A percentile compares a stretch with the other conserved stretches of the same genome.
Evolutionary conservation across 1,139 yeast genomes (phyloP).

Genomic region (Yarrowia galli): DNA sequence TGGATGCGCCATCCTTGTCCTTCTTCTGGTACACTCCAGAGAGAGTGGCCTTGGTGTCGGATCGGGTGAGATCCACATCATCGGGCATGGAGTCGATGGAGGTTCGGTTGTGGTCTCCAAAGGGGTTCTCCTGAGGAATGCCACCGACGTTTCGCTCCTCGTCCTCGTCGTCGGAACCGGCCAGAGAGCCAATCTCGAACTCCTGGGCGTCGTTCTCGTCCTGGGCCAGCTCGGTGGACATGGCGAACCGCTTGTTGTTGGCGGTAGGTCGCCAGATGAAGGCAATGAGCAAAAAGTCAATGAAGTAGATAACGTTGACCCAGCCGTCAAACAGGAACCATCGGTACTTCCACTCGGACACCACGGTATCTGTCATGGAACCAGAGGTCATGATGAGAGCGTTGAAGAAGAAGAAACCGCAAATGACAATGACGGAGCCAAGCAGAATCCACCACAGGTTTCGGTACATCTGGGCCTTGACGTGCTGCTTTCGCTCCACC

Average conservation of each 20-base stretch:
- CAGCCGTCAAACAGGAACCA: conserved; percentile 92
- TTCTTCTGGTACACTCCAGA: conserved; percentile 36
- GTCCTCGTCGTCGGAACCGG: conserved; percentile 52
- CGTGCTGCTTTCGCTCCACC: conserved; percentile 86
- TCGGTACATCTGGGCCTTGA: conserved; percentile 86
- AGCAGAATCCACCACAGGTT: conserved; percentile 77
- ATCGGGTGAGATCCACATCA: conserved; percentile 26
- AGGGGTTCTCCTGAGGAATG: conserved; percentile 31
- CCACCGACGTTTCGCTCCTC: conserved; percentile 31
- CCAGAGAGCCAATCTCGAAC: conserved; percentile 55
- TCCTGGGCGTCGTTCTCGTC: conserved; percentile 73
- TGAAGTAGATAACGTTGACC: conserved; percentile 88
- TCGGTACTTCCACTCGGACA: conserved; percentile 89
- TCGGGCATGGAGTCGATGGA: conserved; percentile 35
- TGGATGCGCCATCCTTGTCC: conserved; percentile 18
- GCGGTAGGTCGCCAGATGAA: conserved; percentile 98
- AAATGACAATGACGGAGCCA: conserved; percentile 63
- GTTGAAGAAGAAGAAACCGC: conserved; percentile 70
- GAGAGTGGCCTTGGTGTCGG: conserved; percentile 30
- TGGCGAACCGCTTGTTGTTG: conserved; percentile 92
- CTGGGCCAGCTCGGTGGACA: conserved; percentile 89
- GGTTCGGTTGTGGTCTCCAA: conserved; percentile 31
- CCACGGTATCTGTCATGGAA: conserved; percentile 77
- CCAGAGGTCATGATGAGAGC: conserved; percentile 77
- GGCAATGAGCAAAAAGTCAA: conserved; percentile 83